Evolutionary conservation across 148 eudicot genomes (phyloP).

Genomic region (Linanthus parryae): DNA sequence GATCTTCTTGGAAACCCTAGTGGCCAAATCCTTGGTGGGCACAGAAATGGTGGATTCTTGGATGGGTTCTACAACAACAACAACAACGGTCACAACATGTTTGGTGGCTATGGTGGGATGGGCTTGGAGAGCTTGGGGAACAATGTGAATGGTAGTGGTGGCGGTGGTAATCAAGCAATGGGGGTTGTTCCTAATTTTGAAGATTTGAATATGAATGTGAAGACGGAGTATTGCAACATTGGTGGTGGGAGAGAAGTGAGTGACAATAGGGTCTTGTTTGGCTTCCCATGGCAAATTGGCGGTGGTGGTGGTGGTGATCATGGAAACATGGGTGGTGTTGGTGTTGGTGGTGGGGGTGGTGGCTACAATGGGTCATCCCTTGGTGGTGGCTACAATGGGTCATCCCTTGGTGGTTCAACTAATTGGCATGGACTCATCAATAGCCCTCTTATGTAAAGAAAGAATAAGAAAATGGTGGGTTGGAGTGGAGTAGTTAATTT

Average conservation of each 20-base stretch:
- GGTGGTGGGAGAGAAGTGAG: slow-evolving; percentile 12
- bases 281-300: slow-evolving; percentile 55
- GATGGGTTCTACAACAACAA: too few relatives aligned
- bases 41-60: background rate
- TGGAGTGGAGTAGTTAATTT: too few relatives aligned
- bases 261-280: slow-evolving; percentile 38
- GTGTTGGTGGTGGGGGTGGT: slow-evolving; percentile 20
- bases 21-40: background rate
- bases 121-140: slow-evolving; percentile 15
- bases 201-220: slow-evolving; percentile 19
- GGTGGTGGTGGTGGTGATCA: too few relatives aligned
- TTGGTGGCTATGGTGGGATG: slow-evolving; percentile 34
- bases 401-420: slow-evolving; percentile 33
- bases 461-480: too few relatives aligned
- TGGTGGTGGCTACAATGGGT: slow-evolving; percentile 49
- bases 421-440: slow-evolving; percentile 72
- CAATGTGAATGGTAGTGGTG: slow-evolving; percentile 12
- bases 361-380: too few relatives aligned
- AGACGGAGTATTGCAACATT: slow-evolving; percentile 37
- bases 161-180: slow-evolving; percentile 21
- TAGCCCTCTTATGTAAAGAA: slow-evolving; percentile 69
- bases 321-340: slow-evolving; percentile 21
- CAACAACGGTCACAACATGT: too few relatives aligned
- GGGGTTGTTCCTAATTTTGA: slow-evolving; percentile 14
- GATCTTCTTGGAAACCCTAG: slow-evolving; percentile 24